phyloP scores from a whole-genome alignment of 306 rosid genomes.

The Lablab purpureus region DNA sequence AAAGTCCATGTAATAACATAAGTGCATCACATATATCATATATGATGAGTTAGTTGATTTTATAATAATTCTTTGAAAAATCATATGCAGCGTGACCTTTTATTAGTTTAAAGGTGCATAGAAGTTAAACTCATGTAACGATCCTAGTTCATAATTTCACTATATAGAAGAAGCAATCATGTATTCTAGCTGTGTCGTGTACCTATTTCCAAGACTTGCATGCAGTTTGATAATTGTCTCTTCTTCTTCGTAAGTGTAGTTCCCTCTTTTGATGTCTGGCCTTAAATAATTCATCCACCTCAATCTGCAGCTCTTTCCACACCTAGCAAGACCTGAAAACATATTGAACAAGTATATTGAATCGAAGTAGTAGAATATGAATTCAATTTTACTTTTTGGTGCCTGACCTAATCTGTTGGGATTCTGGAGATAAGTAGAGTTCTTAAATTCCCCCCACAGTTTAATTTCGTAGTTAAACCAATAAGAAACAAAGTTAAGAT shows the following conservation, averaged over 20 bases:
- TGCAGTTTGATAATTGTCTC: conserved; percentile 32
- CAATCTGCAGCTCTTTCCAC: conserved; percentile 52
- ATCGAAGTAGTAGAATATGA: neutral
- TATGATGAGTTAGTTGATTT: no score
- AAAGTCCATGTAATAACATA: neutral
- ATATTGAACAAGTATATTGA: neutral
- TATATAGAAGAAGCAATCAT: neutral
- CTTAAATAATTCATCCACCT: conserved; percentile 48
- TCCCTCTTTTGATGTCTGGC: conserved; percentile 39
- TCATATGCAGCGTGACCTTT: no score
- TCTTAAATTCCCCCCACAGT: neutral
- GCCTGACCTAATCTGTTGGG: no score
- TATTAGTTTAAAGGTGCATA: no score
- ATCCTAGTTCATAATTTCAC: neutral
- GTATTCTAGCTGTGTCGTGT: neutral
- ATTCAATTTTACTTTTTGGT: neutral
- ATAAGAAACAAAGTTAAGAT: no score
- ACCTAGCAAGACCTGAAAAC: conserved; percentile 45
- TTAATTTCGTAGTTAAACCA: neutral
- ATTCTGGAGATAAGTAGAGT: neutral
- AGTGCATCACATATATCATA: no score
- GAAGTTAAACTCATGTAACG: no score
- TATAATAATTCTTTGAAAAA: no score
- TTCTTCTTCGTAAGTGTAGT: conserved; percentile 32
- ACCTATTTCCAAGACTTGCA: conserved; percentile 36